A percentile compares a stretch with the other conserved stretches of the same genome.
Evolutionary conservation across 495 filamentous ascomycete genomes (phyloP).

Genomic region (Trichoderma erinaceum): DNA sequence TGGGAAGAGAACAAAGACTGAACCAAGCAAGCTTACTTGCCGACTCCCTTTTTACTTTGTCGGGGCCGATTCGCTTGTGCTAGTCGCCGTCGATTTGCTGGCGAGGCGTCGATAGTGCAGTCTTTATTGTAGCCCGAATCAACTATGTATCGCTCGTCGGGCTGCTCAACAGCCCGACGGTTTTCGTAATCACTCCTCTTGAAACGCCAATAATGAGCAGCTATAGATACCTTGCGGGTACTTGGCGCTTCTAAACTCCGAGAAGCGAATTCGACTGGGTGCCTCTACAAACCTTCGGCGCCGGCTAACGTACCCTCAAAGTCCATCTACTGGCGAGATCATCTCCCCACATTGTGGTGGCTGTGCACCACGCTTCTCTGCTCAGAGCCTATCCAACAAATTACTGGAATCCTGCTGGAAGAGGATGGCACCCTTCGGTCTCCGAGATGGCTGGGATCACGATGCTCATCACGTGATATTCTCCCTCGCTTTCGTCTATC

Average conservation of each 20-base stretch:
- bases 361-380: background rate
- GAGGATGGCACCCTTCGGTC: slow-evolving; percentile 1
- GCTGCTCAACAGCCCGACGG: slow-evolving; percentile 7
- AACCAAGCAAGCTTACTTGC: no score
- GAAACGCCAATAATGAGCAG: background rate
- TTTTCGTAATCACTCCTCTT: slow-evolving; percentile 6
- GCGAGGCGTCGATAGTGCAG: background rate
- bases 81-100: no score
- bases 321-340: background rate
- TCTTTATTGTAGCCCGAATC: background rate
- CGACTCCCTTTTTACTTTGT: no score
- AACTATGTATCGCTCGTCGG: background rate
- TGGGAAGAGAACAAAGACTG: no score
- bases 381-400: background rate
- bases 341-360: slow-evolving; percentile 6
- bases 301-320: background rate
- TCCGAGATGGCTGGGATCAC: background rate
- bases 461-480: background rate
- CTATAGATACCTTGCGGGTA: background rate
- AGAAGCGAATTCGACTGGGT: background rate
- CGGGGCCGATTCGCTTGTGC: no score
- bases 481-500: background rate
- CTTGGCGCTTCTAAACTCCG: background rate
- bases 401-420: background rate
- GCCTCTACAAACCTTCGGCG: background rate